Percentiles rank a stretch among this genome's conserved stretches.
Evolutionary conservation across 2,329 filamentous ascomycete species (phyloP).

Genomic region (Aureobasidium pullulans): DNA sequence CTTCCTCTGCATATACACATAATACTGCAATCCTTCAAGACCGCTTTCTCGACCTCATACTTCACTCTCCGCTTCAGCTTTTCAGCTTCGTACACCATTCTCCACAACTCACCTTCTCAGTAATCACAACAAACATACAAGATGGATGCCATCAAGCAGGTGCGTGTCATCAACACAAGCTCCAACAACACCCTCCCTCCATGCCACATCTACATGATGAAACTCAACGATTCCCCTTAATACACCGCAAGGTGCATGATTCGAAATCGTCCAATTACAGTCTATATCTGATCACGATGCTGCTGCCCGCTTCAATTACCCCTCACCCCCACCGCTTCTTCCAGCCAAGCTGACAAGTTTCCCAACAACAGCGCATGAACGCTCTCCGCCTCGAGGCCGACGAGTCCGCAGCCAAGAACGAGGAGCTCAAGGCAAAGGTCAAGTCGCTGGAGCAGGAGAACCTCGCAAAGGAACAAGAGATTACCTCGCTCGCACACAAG

Average conservation of each 20-base stretch:
- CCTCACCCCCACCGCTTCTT: conserved; percentile 15
- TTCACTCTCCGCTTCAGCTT: neutral
- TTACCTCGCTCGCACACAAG: conserved; percentile 92
- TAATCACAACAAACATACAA: conserved; percentile 11
- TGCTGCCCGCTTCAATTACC: neutral
- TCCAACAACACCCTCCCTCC: conserved; percentile 19
- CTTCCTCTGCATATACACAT: neutral
- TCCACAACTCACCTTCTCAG: neutral
- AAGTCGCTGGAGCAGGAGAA: conserved; percentile 85
- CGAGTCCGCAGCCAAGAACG: conserved; percentile 69
- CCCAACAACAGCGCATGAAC: conserved; percentile 71
- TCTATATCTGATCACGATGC: conserved; percentile 10
- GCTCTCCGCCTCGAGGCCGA: conserved; percentile 91
- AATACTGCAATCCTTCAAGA: neutral
- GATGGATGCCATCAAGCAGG: conserved; percentile 39
- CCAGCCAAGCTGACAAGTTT: conserved; percentile 18
- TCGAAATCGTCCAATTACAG: conserved; percentile 14
- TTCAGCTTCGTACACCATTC: neutral
- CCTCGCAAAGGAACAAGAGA: conserved; percentile 93
- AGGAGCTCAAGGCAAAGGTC: conserved; percentile 81
- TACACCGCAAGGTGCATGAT: conserved; percentile 14
- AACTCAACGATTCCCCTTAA: conserved; percentile 14
- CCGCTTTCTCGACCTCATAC: neutral
- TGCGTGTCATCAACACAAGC: conserved; percentile 21
- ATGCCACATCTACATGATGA: conserved; percentile 9